Evolutionary conservation across 176 grass and related monocot species (phyloP), one percentile per base, ranked within the genome.

Genomic region (Oryza nivara): DNA sequence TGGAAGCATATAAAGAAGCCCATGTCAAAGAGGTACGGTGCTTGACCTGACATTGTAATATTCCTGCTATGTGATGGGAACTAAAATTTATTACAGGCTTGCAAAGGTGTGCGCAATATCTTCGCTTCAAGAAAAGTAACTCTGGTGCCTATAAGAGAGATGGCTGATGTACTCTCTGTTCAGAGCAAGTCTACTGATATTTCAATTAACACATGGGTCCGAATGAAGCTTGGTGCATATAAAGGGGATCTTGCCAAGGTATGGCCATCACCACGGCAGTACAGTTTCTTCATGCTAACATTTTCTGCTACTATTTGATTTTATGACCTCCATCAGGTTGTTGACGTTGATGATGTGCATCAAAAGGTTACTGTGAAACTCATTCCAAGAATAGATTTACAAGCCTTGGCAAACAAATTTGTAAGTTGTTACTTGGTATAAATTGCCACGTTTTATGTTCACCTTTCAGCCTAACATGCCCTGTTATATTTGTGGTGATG

Each of bases 171-270:
- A 81, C 72, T 92, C 48, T 94, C 92, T 77, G 90, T 94, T 6
- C 72, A 91, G 75, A 92, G 88, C 72, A 97, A 94, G 76, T 84
- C 83, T 91, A 86, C 87, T 69, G 90, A 97, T 65, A 68, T 97
- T 74, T 65, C 88, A 46, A 91, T 54, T 65, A 92, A 94, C 75
- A 82, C 92, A 4, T 97, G 94, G 94, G 90, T 97, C n/a, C 83
- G 90, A 14, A 85, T 92, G 90, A 97, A 97, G 83, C 79, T 91
- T 64, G 90, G 94, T 52, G 48, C 87, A 70, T 97, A 97, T 75
- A 94, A 94, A 73, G 94, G 94, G 64, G 94, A 97, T 77, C 92
- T 94, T 85, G 94, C 94, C 46, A 97, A 94, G 86, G 94, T 97
- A 83, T 49, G 58, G 30, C 68, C 72, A 56, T 26, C 2, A 56